Base-by-base conservation (phyloP, 495 filamentous ascomycete genomes). In the Pyrenopolyporus hunteri region DNA sequence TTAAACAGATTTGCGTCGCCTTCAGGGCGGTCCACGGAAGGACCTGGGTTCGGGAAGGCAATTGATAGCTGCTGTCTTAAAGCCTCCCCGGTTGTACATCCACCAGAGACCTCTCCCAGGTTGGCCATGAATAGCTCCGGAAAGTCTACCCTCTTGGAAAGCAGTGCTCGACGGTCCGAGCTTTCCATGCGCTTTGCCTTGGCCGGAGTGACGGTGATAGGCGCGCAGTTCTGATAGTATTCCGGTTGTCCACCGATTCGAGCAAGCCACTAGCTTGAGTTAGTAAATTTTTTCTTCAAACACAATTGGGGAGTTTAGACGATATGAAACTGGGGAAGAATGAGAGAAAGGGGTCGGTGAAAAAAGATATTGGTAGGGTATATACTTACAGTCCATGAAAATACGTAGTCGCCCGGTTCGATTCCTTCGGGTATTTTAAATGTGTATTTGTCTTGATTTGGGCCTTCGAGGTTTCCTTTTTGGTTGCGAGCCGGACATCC, bases 141-240 rank as follows among this genome's bases (percentile, higher is more conserved):
- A 36, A 59, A 51, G 11, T 20, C 44, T n/a, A 10, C 11, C 14
- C 39, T 55, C 25, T 35, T 59, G 2, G 32, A 10, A 32, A 56
- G 31, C 3, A 42, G 31, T 17, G 36, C 50, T 33, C 55, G 43
- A 11, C 50, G 62, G 25, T 47, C 32, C 35, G 37, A 16, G 3
- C 1, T 48, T 23, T 28, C 10, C 14, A n/a, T 28, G 16, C 61
- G 54, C 44, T 59, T 64, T 10, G 29, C 16, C 49, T 50, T 40
- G 3, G 55, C 17, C 3, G 44, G 11, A 37, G 70, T 73, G 56
- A 95, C 81, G 2, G 78, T 84, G 47, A 93, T 79, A 17, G 89
- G 85, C 0, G 87, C 89, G 61, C 92, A 97, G 80, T 92, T 91
- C 90, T 93, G 93, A 77, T 96, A 96, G 81, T 92, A 54, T 51